A percentile compares a stretch with the other conserved stretches of the same genome.
Conservation (phyloP, 129 eudicot species). For the Flaveria linearis region DNA sequence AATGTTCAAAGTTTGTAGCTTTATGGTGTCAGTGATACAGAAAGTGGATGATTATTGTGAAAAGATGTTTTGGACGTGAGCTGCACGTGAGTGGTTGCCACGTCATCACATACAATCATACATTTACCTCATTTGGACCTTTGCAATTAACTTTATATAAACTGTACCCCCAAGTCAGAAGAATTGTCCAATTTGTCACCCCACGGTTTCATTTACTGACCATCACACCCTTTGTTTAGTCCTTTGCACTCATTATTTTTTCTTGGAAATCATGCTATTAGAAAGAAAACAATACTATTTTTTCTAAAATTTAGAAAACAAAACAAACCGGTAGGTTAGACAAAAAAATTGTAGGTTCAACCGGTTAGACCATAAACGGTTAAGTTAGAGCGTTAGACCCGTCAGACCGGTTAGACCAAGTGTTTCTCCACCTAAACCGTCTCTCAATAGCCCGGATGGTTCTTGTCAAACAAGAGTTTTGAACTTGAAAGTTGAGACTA, state of each 20-base stretch:
- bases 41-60: conserved; percentile 32
- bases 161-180: conserved; percentile 35
- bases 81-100: conserved; percentile 41
- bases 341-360: too few species aligned
- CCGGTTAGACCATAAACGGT: not conserved
- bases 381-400: not conserved
- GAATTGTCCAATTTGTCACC: conserved; percentile 22
- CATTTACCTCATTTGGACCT: conserved; percentile 18
- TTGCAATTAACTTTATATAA: conserved; percentile 38
- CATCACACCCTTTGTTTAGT: conserved; percentile 20
- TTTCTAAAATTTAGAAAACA: not conserved
- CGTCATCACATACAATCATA: conserved; percentile 20
- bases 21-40: conserved; percentile 30
- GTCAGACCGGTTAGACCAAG: too few species aligned
- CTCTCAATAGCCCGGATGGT: too few species aligned
- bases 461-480: too few species aligned
- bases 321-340: not conserved
- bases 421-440: too few species aligned
- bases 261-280: not conserved
- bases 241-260: conserved; percentile 2
- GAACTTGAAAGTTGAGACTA: too few species aligned
- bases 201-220: conserved; percentile 25
- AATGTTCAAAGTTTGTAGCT: conserved; percentile 15
- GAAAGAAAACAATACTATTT: too few species aligned
- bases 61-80: conserved; percentile 39